Base-by-base conservation (phyloP, 192 early-diverging fungal genomes). In the Backusella tuberculispora region DNA sequence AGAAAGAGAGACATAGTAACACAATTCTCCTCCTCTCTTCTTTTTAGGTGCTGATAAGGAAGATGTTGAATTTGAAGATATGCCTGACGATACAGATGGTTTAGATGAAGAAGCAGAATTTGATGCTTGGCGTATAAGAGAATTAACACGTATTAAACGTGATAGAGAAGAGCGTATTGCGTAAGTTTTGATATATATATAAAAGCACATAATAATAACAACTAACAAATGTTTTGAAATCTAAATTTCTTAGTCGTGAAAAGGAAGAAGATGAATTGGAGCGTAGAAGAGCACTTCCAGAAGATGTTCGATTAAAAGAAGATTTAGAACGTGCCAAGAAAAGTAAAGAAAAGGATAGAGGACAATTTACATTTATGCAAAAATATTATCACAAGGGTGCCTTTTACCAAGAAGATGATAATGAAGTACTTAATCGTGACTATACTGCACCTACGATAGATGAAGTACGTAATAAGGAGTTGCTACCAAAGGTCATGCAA, bases 1-100 rank as follows among this genome's bases (percentile, higher is more conserved):
- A 76, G 24, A 80, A 77, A 43, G 12, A 38, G 10, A 38, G 37
- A 14, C 1, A 8, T 15, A 19, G 12, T 77, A 80, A 78, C 45
- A 44, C 75, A 64, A 82, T 81, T 1, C 78, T 74, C 15, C 78
- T 74, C 15, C 80, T 63, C 78, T 74, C 79, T 80, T 9, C n/a
- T 69, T 50, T 72, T 60, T 29, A 78, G 80, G 72, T 69, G 71
- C 72, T 71, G 89, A 85, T 14, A 76, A 80, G 15, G 83, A 86
- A 21, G 77, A 77, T 6, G 71, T 76, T n/a, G 68, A 77, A 75
- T 66, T 67, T 72, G 21, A 66, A 82, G 76, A 72, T 14, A 88
- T 90, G 29, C 89, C 96, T 0, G 97, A 97, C 81, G 97, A 99
- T 85, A 96, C 94, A 0, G 97, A 99, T 82, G 93, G 90, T 19